Percentiles rank a stretch among this genome's conserved stretches.
These are phyloP conservation scores for Mycogone perniciosa DNA, from an alignment of 2,329 filamentous ascomycete genomes.

Conservation along the genomic window DNA sequence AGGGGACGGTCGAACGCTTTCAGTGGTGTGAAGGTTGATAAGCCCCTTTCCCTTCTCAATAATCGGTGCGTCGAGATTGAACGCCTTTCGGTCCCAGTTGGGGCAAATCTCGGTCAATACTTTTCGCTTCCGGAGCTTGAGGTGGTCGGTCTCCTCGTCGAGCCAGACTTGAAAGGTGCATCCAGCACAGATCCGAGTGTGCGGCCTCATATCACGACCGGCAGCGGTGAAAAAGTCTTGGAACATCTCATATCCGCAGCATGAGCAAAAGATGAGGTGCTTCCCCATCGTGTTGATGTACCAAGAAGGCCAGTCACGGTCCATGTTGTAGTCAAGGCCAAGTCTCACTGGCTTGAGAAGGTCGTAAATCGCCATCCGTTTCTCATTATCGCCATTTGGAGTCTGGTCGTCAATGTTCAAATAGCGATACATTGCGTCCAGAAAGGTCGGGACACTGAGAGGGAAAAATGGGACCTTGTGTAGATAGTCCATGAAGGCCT, in stretches of 20 bases:
- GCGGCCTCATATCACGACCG: slow-evolving; percentile 3
- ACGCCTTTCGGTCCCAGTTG: slow-evolving; percentile 18
- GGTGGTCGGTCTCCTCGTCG: slow-evolving; percentile 27
- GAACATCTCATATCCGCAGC: slow-evolving; percentile 29
- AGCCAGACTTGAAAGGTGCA: slow-evolving; percentile 24
- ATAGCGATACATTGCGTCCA: slow-evolving; percentile 29
- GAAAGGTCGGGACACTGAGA: slow-evolving; percentile 23
- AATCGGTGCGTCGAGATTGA: slow-evolving; percentile 29
- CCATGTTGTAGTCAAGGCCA: slow-evolving; percentile 17
- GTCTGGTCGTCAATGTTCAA: slow-evolving; percentile 15
- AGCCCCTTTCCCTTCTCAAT: slow-evolving; percentile 14
- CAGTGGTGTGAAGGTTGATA: slow-evolving; percentile 17
- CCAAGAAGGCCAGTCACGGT: slow-evolving; percentile 18
- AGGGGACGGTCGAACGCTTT: slow-evolving; percentile 7
- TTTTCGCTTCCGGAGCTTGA: slow-evolving; percentile 16
- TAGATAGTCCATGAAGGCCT: slow-evolving; percentile 27
- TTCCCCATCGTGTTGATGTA: slow-evolving; percentile 22
- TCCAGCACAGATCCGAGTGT: slow-evolving; percentile 22
- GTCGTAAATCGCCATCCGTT: slow-evolving; percentile 24
- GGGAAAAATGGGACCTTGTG: slow-evolving; percentile 24
- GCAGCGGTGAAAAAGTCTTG: slow-evolving; percentile 24
- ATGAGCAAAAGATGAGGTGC: slow-evolving; percentile 24
- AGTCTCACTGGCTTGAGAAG: slow-evolving; percentile 27
- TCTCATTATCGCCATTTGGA: background rate
- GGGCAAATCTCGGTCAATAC: slow-evolving; percentile 21